These are phyloP conservation scores for Zopfia rhizophila DNA, from an alignment of 2,329 filamentous ascomycete genomes.

Conservation along the genomic window DNA sequence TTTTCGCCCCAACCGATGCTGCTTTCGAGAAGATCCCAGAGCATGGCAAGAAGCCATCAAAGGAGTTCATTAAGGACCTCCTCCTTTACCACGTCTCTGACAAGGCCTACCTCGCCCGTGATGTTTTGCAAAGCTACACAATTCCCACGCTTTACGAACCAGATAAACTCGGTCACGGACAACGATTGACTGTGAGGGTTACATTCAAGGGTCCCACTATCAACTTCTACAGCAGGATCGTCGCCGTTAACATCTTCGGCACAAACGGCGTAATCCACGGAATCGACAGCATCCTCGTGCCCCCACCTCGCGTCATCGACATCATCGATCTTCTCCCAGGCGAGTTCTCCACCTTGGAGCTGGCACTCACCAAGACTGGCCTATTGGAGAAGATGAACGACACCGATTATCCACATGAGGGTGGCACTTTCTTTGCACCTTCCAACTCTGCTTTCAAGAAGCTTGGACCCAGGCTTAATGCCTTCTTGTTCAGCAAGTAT, in stretches of 20 bases:
- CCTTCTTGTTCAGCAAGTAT: constrained; percentile 82
- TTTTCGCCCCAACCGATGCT: constrained; percentile 81
- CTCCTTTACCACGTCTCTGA: constrained; percentile 80
- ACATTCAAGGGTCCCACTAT: constrained; percentile 72
- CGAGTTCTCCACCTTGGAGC: constrained; percentile 80
- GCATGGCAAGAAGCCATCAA: constrained; percentile 69
- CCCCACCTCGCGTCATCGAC: constrained; percentile 72
- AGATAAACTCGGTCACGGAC: constrained; percentile 62
- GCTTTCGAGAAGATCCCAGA: constrained; percentile 76
- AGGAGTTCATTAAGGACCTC: constrained; percentile 75
- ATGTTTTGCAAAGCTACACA: constrained; percentile 76
- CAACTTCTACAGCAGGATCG: constrained; percentile 80
- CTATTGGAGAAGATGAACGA: constrained; percentile 70
- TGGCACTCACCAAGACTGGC: constrained; percentile 79
- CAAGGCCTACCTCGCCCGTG: constrained; percentile 72
- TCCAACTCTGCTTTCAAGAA: constrained; percentile 81
- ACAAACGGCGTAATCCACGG: constrained; percentile 86
- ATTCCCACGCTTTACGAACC: constrained; percentile 76
- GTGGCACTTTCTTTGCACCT: constrained; percentile 83
- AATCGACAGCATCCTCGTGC: constrained; percentile 78
- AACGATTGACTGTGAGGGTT: constrained; percentile 77
- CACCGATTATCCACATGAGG: constrained; percentile 61
- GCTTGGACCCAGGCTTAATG: constrained; percentile 78
- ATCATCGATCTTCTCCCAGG: constrained; percentile 73
- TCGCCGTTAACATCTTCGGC: constrained; percentile 75